These are phyloP conservation scores for Podospora pseudoanserina DNA, from an alignment of 495 filamentous ascomycete genomes.

Conservation along the genomic window DNA sequence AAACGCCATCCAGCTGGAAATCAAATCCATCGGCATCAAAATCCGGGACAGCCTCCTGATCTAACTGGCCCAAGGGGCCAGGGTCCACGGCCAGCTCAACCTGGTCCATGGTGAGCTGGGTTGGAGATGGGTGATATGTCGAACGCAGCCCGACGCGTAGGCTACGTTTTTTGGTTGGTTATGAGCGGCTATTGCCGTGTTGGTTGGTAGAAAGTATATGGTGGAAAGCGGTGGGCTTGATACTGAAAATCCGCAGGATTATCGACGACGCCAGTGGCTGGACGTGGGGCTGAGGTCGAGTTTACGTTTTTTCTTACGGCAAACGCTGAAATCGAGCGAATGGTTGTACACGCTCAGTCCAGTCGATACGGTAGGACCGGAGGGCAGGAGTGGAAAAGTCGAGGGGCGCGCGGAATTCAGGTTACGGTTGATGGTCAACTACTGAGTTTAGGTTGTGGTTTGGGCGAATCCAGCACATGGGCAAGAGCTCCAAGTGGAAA, in stretches of 20 bases:
- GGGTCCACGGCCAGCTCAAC: slow-evolving; percentile 21
- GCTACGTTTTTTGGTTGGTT: neutral
- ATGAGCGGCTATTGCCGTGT: neutral
- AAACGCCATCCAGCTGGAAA: slow-evolving; percentile 23
- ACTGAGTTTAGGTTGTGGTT: neutral
- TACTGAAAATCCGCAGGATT: neutral
- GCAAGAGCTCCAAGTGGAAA: neutral
- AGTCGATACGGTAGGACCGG: neutral
- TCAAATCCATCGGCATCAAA: slow-evolving; percentile 32
- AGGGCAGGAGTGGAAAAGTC: neutral
- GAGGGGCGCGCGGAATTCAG: neutral
- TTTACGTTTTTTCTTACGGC: neutral
- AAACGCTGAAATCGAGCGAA: neutral
- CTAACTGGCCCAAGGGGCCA: slow-evolving; percentile 19
- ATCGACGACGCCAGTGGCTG: neutral
- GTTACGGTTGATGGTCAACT: neutral
- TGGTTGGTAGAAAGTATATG: no score
- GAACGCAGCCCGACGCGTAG: neutral
- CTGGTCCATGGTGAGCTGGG: slow-evolving; percentile 25
- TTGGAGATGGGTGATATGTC: neutral
- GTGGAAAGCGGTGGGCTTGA: neutral
- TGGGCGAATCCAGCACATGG: neutral
- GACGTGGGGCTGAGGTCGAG: neutral
- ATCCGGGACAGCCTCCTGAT: slow-evolving; percentile 29
- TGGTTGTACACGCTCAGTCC: neutral